Percentiles rank a stretch among this genome's conserved stretches.
Conservation (phyloP, 1,139 yeast genomes). For the Lodderomyces oxycetoniae region DNA sequence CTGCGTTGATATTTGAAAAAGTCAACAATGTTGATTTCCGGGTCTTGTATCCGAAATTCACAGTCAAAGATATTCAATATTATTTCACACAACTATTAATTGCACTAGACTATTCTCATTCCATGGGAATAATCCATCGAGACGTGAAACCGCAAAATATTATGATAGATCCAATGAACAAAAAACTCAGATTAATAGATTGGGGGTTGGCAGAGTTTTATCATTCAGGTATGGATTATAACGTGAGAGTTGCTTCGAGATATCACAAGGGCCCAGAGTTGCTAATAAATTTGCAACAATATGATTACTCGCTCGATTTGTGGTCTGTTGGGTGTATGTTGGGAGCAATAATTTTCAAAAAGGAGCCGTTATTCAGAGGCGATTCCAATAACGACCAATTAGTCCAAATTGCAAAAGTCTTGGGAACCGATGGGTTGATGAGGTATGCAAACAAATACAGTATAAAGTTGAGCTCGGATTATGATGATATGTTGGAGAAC, state of each 20-base stretch:
- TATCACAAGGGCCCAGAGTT: conserved; percentile 81
- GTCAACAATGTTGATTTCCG: conserved; percentile 71
- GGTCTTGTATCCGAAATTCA: conserved; percentile 62
- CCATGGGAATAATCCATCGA: conserved; percentile 80
- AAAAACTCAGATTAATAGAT: conserved; percentile 65
- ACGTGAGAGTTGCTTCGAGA: conserved; percentile 76
- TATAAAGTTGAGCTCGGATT: conserved; percentile 57
- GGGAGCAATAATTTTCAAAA: conserved; percentile 71
- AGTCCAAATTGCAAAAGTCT: conserved; percentile 70
- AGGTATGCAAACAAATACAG: conserved; percentile 59
- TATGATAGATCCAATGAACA: conserved; percentile 69
- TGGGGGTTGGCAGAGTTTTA: conserved; percentile 86
- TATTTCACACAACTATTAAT: conserved; percentile 65
- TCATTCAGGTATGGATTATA: conserved; percentile 73
- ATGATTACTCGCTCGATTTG: conserved; percentile 72
- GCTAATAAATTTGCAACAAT: conserved; percentile 66
- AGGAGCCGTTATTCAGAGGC: conserved; percentile 77
- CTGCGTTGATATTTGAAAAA: conserved; percentile 70
- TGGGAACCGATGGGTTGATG: conserved; percentile 67
- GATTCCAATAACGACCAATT: conserved; percentile 75
- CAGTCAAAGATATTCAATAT: conserved; percentile 59
- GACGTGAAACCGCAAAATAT: conserved; percentile 84
- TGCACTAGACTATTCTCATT: conserved; percentile 73
- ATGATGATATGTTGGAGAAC: conserved; percentile 62
- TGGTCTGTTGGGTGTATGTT: conserved; percentile 84